A percentile compares a stretch with the other conserved stretches of the same genome.
Evolutionary conservation across 441 rosid species (phyloP).

Genomic region (Pelargonium myrrhifolium): DNA sequence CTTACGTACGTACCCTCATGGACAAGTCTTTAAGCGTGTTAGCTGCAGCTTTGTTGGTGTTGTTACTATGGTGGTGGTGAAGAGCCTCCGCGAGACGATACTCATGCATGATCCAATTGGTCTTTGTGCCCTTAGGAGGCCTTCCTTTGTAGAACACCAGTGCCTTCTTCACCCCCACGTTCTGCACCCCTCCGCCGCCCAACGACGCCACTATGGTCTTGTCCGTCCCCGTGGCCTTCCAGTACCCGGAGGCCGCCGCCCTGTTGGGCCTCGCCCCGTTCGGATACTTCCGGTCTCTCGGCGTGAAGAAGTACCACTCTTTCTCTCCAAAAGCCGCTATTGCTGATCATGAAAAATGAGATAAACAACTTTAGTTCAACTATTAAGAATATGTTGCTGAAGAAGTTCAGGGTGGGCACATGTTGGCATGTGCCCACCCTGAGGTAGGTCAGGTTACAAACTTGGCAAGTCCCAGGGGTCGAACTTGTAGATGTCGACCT

Average conservation of each 20-base stretch:
- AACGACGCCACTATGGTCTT: conserved; percentile 45
- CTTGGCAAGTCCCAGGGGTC: conserved; percentile 78
- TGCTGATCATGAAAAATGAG: conserved; percentile 28
- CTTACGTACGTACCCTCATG: conserved; percentile 56
- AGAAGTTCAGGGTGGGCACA: no score
- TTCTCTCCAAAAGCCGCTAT: conserved; percentile 81
- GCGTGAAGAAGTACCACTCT: conserved; percentile 98
- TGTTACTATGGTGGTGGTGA: conserved; percentile 16
- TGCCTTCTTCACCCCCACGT: conserved; percentile 86
- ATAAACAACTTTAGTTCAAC: background rate
- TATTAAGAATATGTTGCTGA: no score
- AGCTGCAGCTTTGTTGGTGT: conserved; percentile 13
- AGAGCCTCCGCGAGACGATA: conserved; percentile 61
- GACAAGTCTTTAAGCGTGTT: conserved; percentile 53
- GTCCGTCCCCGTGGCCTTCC: conserved; percentile 98
- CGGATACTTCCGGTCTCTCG: conserved; percentile 91
- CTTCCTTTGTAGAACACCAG: conserved; percentile 83
- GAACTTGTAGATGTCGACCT: conserved; percentile 63
- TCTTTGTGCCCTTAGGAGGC: conserved; percentile 86
- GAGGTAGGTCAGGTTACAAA: no score
- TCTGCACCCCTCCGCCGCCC: conserved; percentile 27
- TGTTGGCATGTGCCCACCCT: no score
- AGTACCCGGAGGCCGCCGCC: conserved; percentile 87
- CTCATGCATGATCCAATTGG: conserved; percentile 98
- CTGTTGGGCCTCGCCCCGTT: conserved; percentile 94